A percentile compares a stretch with the other conserved stretches of the same genome.
Evolutionary conservation across 345 rosid genomes (phyloP).

Genomic region (Eucalyptus pauciflora): DNA sequence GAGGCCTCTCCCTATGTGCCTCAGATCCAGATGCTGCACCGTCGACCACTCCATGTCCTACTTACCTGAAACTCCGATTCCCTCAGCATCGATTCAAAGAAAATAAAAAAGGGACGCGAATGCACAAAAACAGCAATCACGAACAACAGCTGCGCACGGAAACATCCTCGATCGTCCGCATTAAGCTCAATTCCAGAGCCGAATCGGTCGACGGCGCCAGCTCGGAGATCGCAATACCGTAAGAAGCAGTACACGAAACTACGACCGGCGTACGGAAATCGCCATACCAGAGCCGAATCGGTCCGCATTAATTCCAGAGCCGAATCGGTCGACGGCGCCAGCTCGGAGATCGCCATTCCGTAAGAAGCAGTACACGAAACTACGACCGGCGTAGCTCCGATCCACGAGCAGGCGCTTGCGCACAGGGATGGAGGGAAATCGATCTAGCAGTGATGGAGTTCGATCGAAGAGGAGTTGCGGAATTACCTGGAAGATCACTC

Average conservation of each 20-base stretch:
- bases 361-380: neutral
- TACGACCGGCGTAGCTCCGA: neutral
- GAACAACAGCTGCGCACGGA: neutral
- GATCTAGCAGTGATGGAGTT: neutral
- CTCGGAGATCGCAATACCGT: neutral
- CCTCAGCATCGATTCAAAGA: neutral
- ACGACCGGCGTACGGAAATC: neutral
- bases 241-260: neutral
- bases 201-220: neutral
- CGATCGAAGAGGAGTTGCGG: neutral
- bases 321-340: neutral
- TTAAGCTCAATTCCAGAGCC: neutral
- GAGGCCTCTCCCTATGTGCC: constrained; percentile 67
- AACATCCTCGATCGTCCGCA: neutral
- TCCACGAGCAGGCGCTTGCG: neutral
- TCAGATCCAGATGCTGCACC: constrained; percentile 94
- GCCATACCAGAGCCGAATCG: neutral
- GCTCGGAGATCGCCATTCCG: neutral
- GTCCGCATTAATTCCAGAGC: neutral
- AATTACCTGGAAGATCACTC: neutral
- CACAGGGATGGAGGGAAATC: neutral
- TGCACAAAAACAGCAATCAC: neutral
- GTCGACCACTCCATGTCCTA: constrained; percentile 90
- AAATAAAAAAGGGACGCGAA: neutral
- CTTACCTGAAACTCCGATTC: neutral